Evolutionary conservation across 345 rosid species (phyloP).

Genomic region (Tarenaya hassleriana): DNA sequence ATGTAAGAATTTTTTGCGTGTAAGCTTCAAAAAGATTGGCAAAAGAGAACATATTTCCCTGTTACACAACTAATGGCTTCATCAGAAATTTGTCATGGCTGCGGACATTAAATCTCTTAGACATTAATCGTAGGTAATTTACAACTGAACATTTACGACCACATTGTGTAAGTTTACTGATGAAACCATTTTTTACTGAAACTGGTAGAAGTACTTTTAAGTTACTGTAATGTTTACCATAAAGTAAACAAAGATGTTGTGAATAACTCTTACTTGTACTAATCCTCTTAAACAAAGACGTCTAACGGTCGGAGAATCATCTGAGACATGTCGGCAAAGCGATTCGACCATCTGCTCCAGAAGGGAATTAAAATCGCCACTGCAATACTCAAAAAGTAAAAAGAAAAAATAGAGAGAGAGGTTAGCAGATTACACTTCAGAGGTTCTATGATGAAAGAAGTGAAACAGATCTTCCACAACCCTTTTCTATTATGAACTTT

Average conservation of each 20-base stretch:
- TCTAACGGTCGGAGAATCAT: constrained; percentile 90
- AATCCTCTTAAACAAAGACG: constrained; percentile 92
- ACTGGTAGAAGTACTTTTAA: too few species aligned
- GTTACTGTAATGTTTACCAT: too few species aligned
- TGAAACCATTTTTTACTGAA: too few species aligned
- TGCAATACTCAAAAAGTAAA: constrained; percentile 31
- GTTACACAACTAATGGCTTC: background rate
- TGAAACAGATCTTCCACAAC: background rate
- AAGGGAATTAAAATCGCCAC: constrained; percentile 63
- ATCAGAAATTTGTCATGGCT: background rate
- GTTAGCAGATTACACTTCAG: constrained; percentile 17
- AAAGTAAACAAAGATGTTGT: too few species aligned
- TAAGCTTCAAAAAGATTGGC: background rate
- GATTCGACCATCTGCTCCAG: constrained; percentile 95
- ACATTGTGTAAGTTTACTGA: too few species aligned
- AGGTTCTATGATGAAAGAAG: constrained; percentile 5
- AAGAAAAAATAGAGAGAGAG: too few species aligned
- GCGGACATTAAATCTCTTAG: constrained; percentile 1
- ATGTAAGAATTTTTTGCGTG: background rate
- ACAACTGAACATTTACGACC: too few species aligned
- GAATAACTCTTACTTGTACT: constrained; percentile 55
- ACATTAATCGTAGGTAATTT: background rate
- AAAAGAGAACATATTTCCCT: background rate
- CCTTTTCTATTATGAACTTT: constrained; percentile 3
- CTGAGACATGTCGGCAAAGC: constrained; percentile 87